Evolutionary conservation across 2,329 filamentous ascomycete genomes (phyloP), one percentile per base, ranked within the genome.

Genomic region (Diaporthe sp.): DNA sequence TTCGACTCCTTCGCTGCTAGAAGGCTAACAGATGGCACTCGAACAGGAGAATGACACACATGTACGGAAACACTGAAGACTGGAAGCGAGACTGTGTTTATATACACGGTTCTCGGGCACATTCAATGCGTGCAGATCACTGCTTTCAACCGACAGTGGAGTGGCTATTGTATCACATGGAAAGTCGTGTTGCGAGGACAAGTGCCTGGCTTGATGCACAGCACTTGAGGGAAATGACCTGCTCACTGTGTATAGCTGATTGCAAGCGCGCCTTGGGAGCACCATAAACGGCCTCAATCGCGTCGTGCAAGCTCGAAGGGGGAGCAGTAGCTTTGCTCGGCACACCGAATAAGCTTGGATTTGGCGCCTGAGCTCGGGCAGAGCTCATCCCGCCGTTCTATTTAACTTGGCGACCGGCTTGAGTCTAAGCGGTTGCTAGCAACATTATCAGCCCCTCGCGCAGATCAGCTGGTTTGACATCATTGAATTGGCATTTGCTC

Each of bases 331-430:
- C 65, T 53, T n/a, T 53, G 3, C 31, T 28, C 13, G 22, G 46
- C 65, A n/a, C 49, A 22, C 31, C 31, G 46, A 39, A 53, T 39
- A 2, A 13, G 39, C 65, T 68, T 68, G 46, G 65, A 68, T 4
- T 9, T 68, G 46, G 25, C 46, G 46, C 46, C 34, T 53, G 46
- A 68, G 65, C 46, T 53, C 46, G 65, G 65, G n/a, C 31, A 53
- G n/a, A 68, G 65, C 65, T 53, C 46, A 53, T 68, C 5, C 65
- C 31, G 65, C 31, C 62, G 46, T 68, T 68, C 65, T 53, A 68
- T 53, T 53, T 53, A n/a, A 51, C 65, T 68, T 68, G 65, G 65
- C 49, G 62, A 68, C 62, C 62, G 46, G 6, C 62, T 53, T 68
- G 31, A 53, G 62, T 5, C 19, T 34, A 51, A 68, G 44, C 44